Base-by-base conservation (phyloP, 2,329 filamentous ascomycete genomes). In the Sclerotinia sclerotiorum region DNA sequence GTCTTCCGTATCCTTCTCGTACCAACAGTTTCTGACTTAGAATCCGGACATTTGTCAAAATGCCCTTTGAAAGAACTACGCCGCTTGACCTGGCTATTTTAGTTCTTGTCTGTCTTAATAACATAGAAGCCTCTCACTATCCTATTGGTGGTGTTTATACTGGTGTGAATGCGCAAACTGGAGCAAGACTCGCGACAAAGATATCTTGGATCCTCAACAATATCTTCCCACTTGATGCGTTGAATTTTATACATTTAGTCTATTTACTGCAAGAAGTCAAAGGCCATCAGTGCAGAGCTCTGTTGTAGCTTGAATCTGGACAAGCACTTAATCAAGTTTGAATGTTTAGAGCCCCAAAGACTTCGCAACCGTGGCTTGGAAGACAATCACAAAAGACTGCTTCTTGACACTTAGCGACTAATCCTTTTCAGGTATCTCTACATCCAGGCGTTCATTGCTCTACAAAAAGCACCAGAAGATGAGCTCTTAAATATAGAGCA, bases 391-490 rank as follows among this genome's bases (percentile, higher is more conserved):
- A 15, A 61, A 49, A 35, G 19, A 21, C 57, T 21, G 32, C 21
- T 48, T 60, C 42, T 24, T 48, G 21, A 61, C 10, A 35, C 29
- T 48, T 8, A 6, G 44, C 5, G 42, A 35, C 44, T 61, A 49
- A 35, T 15, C n/a, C 3, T 48, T 44, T n/a, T 11, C 52, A 73
- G 71, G 67, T 69, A 70, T 15, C 62, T 73, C 11, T 73, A 71
- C 24, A 70, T 74, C 11, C 69, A 71, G 67, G 71, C 70, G 24
- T 51, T 74, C n/a, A 55, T 35, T 54, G 55, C 64, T 8, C 69
- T 74, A 60, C 71, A 73, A 52, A 46, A 49, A 54, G 54, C 44
- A 3, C 21, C 64, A 29, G 57, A 72, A 39, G 68, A 29, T 29
- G 62, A 67, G 8, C 24, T 32, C 44, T 24, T 44, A 13, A 49